Conservation (phyloP, 257 asterid species). For the Solanum raphanifolium region DNA sequence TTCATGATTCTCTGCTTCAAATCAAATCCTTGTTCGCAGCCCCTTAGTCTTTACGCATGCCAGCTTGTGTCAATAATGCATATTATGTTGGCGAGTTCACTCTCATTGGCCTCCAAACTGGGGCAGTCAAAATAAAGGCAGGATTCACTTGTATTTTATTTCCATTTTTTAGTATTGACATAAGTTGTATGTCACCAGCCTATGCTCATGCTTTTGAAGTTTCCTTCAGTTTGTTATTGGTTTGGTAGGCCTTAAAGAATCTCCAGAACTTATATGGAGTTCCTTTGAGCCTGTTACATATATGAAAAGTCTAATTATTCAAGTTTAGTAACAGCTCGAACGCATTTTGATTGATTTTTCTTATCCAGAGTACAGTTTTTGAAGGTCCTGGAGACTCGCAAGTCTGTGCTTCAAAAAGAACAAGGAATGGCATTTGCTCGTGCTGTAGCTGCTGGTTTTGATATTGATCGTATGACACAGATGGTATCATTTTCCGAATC, state of each 20-base stretch:
- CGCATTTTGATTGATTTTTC: constrained; percentile 11
- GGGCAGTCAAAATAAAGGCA: background rate
- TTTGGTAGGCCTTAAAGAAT: background rate
- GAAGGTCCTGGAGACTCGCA: constrained; percentile 87
- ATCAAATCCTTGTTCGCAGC: background rate
- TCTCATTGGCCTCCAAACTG: background rate
- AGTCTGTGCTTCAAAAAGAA: constrained; percentile 62
- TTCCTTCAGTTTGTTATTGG: background rate
- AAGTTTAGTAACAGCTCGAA: constrained; percentile 4
- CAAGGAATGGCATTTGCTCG: constrained; percentile 99
- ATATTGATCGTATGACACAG: constrained; percentile 51
- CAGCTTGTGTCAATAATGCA: background rate
- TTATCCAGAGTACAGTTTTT: constrained; percentile 69
- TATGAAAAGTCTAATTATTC: background rate
- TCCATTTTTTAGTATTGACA: background rate
- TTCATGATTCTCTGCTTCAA: background rate
- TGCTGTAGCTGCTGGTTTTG: constrained; percentile 95
- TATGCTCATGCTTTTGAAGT: background rate
- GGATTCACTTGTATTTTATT: background rate
- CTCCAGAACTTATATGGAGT: background rate
- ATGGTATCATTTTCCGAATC: constrained; percentile 78
- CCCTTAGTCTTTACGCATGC: background rate
- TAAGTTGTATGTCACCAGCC: background rate
- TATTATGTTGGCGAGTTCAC: background rate
- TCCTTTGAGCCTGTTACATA: background rate